Conservation (phyloP, 441 rosid species). For the Hura crepitans region DNA sequence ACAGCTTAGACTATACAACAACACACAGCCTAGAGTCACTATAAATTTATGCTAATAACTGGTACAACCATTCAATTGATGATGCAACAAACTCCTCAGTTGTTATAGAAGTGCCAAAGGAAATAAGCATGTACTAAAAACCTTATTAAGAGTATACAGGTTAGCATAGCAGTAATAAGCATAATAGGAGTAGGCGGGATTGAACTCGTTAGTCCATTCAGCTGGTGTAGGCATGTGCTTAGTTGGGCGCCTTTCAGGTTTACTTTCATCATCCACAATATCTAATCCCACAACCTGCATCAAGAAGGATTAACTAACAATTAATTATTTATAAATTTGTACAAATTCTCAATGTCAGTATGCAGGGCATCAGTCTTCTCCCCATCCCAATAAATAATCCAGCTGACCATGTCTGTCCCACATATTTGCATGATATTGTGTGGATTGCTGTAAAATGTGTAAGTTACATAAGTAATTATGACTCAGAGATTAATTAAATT, state of each 20-base stretch:
- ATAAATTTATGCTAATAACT: not conserved
- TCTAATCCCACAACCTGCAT: conserved; percentile 76
- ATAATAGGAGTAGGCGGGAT: conserved; percentile 76
- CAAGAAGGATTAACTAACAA: conserved; percentile 17
- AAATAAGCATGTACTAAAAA: conserved; percentile 17
- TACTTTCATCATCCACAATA: conserved; percentile 78
- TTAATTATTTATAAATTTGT: not conserved
- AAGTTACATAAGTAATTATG: not conserved
- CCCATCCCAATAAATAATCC: not conserved
- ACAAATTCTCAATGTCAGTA: not conserved
- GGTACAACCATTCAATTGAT: conserved; percentile 1
- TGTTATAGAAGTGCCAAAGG: conserved; percentile 2
- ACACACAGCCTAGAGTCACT: not conserved
- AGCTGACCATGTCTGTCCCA: not conserved
- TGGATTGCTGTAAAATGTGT: not conserved
- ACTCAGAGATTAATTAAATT: not conserved
- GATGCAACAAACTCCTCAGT: conserved; percentile 10
- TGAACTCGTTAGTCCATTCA: conserved; percentile 70
- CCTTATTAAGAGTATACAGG: conserved; percentile 66
- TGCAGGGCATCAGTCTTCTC: not conserved
- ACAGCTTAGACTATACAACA: not conserved
- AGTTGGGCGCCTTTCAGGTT: conserved; percentile 78
- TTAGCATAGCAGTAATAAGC: conserved; percentile 70
- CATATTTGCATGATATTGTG: not conserved
- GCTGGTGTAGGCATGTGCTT: conserved; percentile 75